Base-by-base conservation (phyloP, 2,329 filamentous ascomycete species). In the Penicillium frequentans region DNA sequence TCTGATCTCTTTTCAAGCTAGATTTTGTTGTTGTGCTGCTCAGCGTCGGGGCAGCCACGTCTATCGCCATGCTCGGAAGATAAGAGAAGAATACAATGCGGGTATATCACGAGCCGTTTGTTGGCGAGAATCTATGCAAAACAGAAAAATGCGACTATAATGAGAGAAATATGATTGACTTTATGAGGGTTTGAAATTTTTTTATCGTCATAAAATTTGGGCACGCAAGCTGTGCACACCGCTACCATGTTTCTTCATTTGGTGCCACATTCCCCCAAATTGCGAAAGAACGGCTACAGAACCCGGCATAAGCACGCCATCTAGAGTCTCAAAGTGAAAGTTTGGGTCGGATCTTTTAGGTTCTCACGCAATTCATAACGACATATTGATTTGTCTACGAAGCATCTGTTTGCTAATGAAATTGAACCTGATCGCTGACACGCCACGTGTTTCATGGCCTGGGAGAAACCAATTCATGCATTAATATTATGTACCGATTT, bases 221-320 rank as follows among this genome's bases (percentile, higher is more conserved):
- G 37, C 45, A 56, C 49, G 33, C 33, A 52, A 54, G 46, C 43
- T 42, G 42, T 42, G 43, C 49, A 47, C 58, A 63, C 62, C 60
- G 62, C 60, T 61, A 60, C 56, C 54, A 55, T 52, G 56, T 45
- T 49, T 55, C 33, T 27, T 16, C 5, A 54, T 31, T 42, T 58
- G 57, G 61, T 65, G 58, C 58, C 64, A 66, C 58, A 60, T 64
- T 61, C 58, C 54, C 31, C 23, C 23, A 26, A 49, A 65, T 65
- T 63, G 58, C 58, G 58, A 58, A 56, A 56, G 43, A 48, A 24
- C 51, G 31, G 26, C 37, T 46, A 55, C 56, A 56, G 23, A 51
- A 42, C 19, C 45, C 44, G 52, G 49, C 46, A 45, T 26, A 35
- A 59, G 63, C 64, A 66, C 64, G 64, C 63, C 48, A 65, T 66